These are phyloP conservation scores for Ilex paraguariensis DNA, from an alignment of 305 asterid species.

Conservation along the genomic window DNA sequence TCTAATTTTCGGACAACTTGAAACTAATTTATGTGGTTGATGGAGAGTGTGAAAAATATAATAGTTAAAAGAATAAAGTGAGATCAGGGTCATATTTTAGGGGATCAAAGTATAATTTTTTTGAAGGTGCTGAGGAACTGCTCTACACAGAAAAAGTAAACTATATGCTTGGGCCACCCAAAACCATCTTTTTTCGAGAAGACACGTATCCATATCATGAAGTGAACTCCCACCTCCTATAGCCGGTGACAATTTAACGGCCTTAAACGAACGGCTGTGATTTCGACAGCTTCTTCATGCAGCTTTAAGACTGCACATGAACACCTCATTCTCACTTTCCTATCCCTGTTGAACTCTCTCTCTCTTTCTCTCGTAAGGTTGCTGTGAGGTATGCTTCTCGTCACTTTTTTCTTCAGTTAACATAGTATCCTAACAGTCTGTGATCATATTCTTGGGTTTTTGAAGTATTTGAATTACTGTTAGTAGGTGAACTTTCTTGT, in stretches of 20 bases:
- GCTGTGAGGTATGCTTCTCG: neutral
- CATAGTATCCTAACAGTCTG: neutral
- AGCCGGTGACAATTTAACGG: neutral
- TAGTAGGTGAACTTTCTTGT: neutral
- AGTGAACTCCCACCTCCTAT: neutral
- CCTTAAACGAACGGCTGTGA: neutral
- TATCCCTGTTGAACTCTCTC: neutral
- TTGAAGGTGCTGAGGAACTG: too few species aligned
- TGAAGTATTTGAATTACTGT: neutral
- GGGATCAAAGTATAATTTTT: too few species aligned
- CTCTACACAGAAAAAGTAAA: too few species aligned
- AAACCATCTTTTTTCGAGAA: too few species aligned
- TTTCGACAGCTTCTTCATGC: neutral
- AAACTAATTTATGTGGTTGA: too few species aligned
- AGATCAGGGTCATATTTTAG: too few species aligned
- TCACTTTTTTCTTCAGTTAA: neutral
- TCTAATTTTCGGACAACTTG: too few species aligned
- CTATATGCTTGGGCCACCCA: too few species aligned
- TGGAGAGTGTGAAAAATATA: too few species aligned
- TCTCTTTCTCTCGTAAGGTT: neutral
- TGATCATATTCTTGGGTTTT: too few species aligned
- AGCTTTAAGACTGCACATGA: neutral
- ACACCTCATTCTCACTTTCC: neutral
- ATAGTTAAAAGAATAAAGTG: too few species aligned
- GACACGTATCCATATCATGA: neutral